phyloP scores from a whole-genome alignment of 164 flowering plant species.

The Piper betle region DNA sequence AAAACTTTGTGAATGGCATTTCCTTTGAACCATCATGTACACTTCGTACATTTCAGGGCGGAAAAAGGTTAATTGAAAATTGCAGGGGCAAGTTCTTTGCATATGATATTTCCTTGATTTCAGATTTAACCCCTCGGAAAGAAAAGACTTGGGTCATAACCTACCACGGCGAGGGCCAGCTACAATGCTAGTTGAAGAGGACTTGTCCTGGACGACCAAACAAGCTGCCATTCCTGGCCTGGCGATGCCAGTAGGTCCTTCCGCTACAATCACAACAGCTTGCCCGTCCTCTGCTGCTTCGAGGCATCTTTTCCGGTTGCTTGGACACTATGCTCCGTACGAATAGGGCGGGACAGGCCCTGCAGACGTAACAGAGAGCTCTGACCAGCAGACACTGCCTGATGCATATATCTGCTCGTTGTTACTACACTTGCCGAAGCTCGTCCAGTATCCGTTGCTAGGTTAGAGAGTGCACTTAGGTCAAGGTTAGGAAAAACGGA shows the following conservation, averaged over 20 bases:
- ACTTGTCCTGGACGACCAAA: not conserved
- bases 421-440: slow-evolving; percentile 37
- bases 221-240: slow-evolving; percentile 2
- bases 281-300: slow-evolving; percentile 49
- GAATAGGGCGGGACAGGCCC: slow-evolving; percentile 59
- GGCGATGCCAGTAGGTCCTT: slow-evolving; percentile 1
- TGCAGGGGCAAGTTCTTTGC: not conserved
- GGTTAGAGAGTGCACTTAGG: slow-evolving; percentile 73
- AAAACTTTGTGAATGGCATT: no score
- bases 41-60: no score
- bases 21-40: not conserved
- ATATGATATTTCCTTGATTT: no score
- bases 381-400: slow-evolving; percentile 51
- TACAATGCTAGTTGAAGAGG: not conserved
- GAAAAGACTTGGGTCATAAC: not conserved
- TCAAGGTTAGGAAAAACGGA: slow-evolving; percentile 95
- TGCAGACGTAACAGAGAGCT: slow-evolving; percentile 67
- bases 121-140: not conserved
- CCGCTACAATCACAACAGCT: slow-evolving; percentile 2
- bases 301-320: slow-evolving; percentile 19
- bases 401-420: slow-evolving; percentile 36
- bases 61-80: no score
- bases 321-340: slow-evolving; percentile 34
- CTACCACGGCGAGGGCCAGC: not conserved
- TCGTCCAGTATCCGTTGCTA: slow-evolving; percentile 56